Conservation (phyloP, 495 filamentous ascomycete species). For the Penicillium flavigenum region DNA sequence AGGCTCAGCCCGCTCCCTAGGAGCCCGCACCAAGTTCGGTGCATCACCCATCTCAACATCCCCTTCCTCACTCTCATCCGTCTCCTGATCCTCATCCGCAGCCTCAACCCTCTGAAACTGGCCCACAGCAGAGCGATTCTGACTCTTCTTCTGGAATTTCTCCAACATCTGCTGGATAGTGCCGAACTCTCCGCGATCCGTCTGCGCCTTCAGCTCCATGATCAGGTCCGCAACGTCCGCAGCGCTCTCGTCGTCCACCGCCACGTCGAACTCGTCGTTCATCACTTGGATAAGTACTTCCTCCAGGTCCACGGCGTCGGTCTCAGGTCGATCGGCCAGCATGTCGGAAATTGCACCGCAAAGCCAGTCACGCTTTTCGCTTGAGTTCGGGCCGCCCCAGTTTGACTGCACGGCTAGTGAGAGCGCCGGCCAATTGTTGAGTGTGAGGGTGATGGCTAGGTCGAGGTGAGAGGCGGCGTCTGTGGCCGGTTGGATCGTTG, state of each 20-base stretch:
- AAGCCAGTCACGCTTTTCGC: conserved; percentile 95
- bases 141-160: conserved; percentile 59
- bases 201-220: conserved; percentile 61
- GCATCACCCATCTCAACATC: conserved; percentile 79
- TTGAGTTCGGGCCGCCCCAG: conserved; percentile 83
- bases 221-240: conserved; percentile 71
- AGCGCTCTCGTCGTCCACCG: conserved; percentile 84
- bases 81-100: conserved; percentile 50
- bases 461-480: conserved; percentile 61
- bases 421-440: conserved; percentile 83
- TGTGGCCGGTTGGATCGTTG: conserved; percentile 19
- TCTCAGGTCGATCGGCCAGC: conserved; percentile 66
- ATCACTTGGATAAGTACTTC: conserved; percentile 81
- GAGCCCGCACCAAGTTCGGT: conserved; percentile 56
- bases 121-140: conserved; percentile 52
- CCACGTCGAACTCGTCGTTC: conserved; percentile 91
- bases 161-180: conserved; percentile 67
- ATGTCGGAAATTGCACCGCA: conserved; percentile 85
- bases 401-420: conserved; percentile 80
- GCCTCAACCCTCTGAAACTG: conserved; percentile 57
- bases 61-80: conserved; percentile 58
- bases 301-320: conserved; percentile 81
- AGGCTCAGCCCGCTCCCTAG: conserved; percentile 64
- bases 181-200: conserved; percentile 61
- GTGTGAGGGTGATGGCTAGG: conserved; percentile 72